These are phyloP conservation scores for Nakaseomyces glabratus DNA, from an alignment of 1,139 yeast genomes.

Conservation along the genomic window DNA sequence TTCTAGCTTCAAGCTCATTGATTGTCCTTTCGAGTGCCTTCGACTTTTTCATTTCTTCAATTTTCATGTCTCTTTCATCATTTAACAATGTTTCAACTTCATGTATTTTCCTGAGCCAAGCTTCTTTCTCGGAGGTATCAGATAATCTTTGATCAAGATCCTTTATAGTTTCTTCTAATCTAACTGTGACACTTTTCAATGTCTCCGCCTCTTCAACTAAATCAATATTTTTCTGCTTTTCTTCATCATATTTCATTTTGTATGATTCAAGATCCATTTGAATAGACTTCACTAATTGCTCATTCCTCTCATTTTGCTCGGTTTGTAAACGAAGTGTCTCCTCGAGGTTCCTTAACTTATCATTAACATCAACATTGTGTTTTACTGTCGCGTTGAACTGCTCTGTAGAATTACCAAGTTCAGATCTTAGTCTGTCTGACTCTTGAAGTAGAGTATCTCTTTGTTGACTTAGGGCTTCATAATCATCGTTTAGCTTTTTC, in stretches of 20 bases:
- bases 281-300: constrained; percentile 33
- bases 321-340: constrained; percentile 29
- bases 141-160: constrained; percentile 33
- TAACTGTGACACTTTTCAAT: constrained; percentile 28
- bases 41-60: constrained; percentile 31
- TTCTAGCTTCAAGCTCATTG: constrained; percentile 28
- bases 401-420: constrained; percentile 37
- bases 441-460: constrained; percentile 42
- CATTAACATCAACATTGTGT: constrained; percentile 37
- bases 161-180: constrained; percentile 31
- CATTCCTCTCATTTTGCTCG: constrained; percentile 29
- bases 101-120: constrained; percentile 32
- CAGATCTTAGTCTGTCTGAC: constrained; percentile 41
- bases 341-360: constrained; percentile 26
- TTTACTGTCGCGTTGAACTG: constrained; percentile 40
- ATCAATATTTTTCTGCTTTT: constrained; percentile 33
- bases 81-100: constrained; percentile 30
- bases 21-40: constrained; percentile 33
- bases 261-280: constrained; percentile 27
- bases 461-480: constrained; percentile 32
- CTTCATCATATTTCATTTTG: constrained; percentile 27
- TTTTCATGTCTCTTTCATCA: constrained; percentile 29
- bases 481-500: constrained; percentile 36
- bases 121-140: constrained; percentile 35
- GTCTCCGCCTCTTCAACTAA: constrained; percentile 33